These are phyloP conservation scores for Colletotrichum higginsianum DNA, from an alignment of 2,329 filamentous ascomycete genomes.

Conservation along the genomic window DNA sequence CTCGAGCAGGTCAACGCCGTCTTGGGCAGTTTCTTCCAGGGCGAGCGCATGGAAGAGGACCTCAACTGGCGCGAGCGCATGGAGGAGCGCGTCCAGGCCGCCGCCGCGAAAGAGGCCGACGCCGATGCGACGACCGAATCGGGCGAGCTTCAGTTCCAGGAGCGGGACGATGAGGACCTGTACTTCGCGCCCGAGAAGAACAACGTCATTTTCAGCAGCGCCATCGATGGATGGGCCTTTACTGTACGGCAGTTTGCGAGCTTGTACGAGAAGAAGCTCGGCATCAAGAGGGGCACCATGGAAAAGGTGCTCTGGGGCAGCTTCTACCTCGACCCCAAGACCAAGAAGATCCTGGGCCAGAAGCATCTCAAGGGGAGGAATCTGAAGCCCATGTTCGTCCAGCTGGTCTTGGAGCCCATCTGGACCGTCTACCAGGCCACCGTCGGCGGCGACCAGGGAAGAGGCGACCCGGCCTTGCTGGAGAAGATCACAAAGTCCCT, in stretches of 20 bases:
- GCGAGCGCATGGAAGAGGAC: conserved; percentile 98
- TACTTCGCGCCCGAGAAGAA: conserved; percentile 99
- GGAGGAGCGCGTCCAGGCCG: conserved; percentile 84
- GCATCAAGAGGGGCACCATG: conserved; percentile 88
- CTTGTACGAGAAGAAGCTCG: conserved; percentile 96
- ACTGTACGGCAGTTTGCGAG: conserved; percentile 94
- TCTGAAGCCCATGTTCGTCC: conserved; percentile 97
- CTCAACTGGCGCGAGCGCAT: conserved; percentile 95
- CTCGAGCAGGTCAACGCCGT: conserved; percentile 98
- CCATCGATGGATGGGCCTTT: conserved; percentile 99
- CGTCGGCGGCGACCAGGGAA: conserved; percentile 83
- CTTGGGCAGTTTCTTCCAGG: conserved; percentile 96
- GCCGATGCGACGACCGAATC: conserved; percentile 63
- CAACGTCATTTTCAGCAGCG: conserved; percentile 98
- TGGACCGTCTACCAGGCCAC: conserved; percentile 97
- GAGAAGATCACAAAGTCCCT: conserved; percentile 97
- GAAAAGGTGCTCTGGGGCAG: conserved; percentile 98
- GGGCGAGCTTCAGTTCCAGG: conserved; percentile 83
- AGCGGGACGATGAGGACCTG: conserved; percentile 94
- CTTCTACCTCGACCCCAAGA: conserved; percentile 97
- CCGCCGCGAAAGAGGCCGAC: conserved; percentile 46
- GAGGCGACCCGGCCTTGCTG: conserved; percentile 84
- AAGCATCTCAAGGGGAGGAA: conserved; percentile 95
- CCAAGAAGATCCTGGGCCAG: conserved; percentile 89
- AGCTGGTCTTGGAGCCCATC: conserved; percentile 93